A percentile compares a stretch with the other conserved stretches of the same genome.
These are phyloP conservation scores for Allium sativum DNA, from an alignment of 106 monocot genomes.

Conservation along the genomic window DNA sequence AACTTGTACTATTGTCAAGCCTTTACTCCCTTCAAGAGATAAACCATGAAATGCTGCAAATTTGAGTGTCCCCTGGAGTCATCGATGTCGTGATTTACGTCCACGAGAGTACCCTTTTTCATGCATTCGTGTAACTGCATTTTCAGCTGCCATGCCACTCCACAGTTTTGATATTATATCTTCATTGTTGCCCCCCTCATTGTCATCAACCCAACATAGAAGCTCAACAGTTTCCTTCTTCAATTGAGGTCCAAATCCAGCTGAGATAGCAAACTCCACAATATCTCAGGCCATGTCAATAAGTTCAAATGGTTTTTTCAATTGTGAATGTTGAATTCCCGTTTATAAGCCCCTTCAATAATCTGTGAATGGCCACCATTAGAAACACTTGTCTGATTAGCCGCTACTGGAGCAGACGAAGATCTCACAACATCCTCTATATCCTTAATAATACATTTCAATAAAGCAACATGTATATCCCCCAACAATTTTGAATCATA, in stretches of 20 bases:
- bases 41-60: constrained; percentile 99
- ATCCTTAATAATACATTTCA: constrained; percentile 86
- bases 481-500: constrained; percentile 88
- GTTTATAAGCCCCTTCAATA: constrained; percentile 91
- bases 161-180: constrained; percentile 71
- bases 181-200: constrained; percentile 78
- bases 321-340: constrained; percentile 84
- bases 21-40: constrained; percentile 81
- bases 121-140: constrained; percentile 91
- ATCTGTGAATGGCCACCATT: constrained; percentile 94
- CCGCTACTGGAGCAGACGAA: constrained; percentile 43
- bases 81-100: constrained; percentile 81
- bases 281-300: constrained; percentile 89
- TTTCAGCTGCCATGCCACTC: constrained; percentile 85
- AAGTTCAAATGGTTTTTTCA: constrained; percentile 81
- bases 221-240: constrained; percentile 53
- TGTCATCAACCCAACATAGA: constrained; percentile 53
- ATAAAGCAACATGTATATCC: constrained; percentile 70
- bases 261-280: constrained; percentile 82
- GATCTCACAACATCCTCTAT: constrained; percentile 79
- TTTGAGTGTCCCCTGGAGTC: constrained; percentile 96
- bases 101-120: constrained; percentile 68
- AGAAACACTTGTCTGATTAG: constrained; percentile 59
- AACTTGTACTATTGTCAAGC: constrained; percentile 87
- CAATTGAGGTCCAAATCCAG: constrained; percentile 88